Evolutionary conservation across 2,329 filamentous ascomycete species (phyloP), one percentile per base, ranked within the genome.

Genomic region (Cylindrodendrum hubeiense): DNA sequence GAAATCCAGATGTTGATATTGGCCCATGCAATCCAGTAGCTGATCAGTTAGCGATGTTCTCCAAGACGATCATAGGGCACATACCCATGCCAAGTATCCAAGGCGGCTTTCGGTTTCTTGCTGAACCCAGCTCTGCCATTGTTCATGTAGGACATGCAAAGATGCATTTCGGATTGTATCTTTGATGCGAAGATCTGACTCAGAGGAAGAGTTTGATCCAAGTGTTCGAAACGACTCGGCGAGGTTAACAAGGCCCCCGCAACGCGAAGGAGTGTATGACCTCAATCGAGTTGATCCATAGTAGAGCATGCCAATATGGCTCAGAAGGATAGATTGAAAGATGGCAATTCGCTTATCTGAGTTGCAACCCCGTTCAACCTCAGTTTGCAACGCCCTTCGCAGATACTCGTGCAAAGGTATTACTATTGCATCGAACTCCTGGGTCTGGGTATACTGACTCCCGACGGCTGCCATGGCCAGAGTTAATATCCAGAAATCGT

Each of bases 381-480:
- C 8, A 63, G 13, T 37, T 1, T 55, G 17, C 19, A 67, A n/a
- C 2, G 46, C 66, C n/a, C 71, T 60, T 4, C 72, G 53, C 0
- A 75, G 44, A 21, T 74, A 74, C 26, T 76, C 69, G 4, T 76
- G 72, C 6, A 76, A 22, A 2, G 71, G 73, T 1, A 39, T 10
- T 2, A 76, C 68, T 24, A 71, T 66, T 2, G 55, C 44, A 3
- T 65, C 51, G 0, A 76, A 63, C 8, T 76, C 72, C 1, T 54
- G 33, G 0, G 74, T 74, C 6, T 62, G 53, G 0, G 68, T 67
- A 24, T 76, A 76, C 3, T 76, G 75, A 4, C 61, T 67, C 3
- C 74, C 75, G 4, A 74, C 49, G 5, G 71, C 59, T 2, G 66
- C 67, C 3, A 76, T 66, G 0, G 74, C 71, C 0, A 75, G 26